Percentiles rank a stretch among this genome's conserved stretches.
Evolutionary conservation across 2,329 filamentous ascomycete genomes (phyloP).

Genomic region (Penicillium sp.): DNA sequence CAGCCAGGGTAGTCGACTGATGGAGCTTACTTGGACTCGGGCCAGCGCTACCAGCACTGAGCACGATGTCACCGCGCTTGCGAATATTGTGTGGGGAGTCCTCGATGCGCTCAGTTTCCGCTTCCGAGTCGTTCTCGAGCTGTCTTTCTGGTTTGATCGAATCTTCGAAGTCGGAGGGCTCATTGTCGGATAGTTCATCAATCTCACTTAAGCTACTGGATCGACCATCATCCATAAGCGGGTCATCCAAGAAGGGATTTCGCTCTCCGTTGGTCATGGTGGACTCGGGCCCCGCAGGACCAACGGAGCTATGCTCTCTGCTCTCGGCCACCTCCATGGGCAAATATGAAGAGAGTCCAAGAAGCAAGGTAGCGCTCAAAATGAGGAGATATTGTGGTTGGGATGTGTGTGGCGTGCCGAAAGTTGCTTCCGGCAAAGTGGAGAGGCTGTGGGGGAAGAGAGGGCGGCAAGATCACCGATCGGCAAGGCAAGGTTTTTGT

Average conservation of each 20-base stretch:
- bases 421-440: slow-evolving; percentile 19
- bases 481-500: slow-evolving; percentile 8
- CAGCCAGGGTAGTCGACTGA: slow-evolving; percentile 53
- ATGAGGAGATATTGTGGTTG: slow-evolving; percentile 1
- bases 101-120: slow-evolving; percentile 90
- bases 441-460: slow-evolving; percentile 17
- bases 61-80: slow-evolving; percentile 60
- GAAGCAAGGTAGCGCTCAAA: background rate
- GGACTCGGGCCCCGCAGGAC: slow-evolving; percentile 34
- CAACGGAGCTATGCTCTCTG: slow-evolving; percentile 36
- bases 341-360: slow-evolving; percentile 1
- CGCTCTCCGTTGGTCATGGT: slow-evolving; percentile 39
- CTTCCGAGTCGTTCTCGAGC: slow-evolving; percentile 74
- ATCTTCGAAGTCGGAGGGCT: slow-evolving; percentile 54
- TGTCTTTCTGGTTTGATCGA: slow-evolving; percentile 52
- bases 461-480: slow-evolving; percentile 21
- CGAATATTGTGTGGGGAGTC: slow-evolving; percentile 74
- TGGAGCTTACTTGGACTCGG: slow-evolving; percentile 77
- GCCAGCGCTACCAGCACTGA: slow-evolving; percentile 60
- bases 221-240: slow-evolving; percentile 63
- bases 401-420: slow-evolving; percentile 6
- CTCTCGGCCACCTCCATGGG: slow-evolving; percentile 45
- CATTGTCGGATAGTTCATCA: slow-evolving; percentile 74
- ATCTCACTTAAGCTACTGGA: slow-evolving; percentile 94
- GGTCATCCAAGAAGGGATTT: slow-evolving; percentile 42